Evolutionary conservation across 306 rosid species (phyloP).

Genomic region (Carpinus viminea): DNA sequence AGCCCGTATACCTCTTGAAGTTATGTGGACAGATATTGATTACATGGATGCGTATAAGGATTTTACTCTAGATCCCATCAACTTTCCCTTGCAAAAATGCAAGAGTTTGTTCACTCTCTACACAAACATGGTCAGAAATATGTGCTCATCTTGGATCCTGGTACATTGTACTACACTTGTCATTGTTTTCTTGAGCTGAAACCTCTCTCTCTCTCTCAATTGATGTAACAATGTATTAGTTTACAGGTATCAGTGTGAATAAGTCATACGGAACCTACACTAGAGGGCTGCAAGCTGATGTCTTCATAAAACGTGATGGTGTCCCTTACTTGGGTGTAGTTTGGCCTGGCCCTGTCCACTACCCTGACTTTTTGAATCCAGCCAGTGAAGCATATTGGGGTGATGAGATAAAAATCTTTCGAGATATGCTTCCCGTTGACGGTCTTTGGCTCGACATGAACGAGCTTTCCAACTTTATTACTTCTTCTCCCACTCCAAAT

Average conservation of each 20-base stretch:
- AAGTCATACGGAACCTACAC: constrained; percentile 55
- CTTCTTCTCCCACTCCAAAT: constrained; percentile 47
- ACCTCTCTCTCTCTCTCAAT: neutral
- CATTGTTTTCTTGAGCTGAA: neutral
- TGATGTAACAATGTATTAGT: neutral
- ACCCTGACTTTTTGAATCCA: constrained; percentile 80
- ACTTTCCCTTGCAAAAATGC: constrained; percentile 74
- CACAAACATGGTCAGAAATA: constrained; percentile 84
- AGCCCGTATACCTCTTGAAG: constrained; percentile 83
- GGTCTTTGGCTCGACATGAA: constrained; percentile 96
- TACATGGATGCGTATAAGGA: constrained; percentile 89
- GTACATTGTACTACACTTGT: constrained; percentile 35
- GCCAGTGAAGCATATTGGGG: constrained; percentile 51
- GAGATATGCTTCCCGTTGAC: constrained; percentile 57
- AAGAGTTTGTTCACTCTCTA: constrained; percentile 50
- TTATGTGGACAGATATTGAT: constrained; percentile 93
- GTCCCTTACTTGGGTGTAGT: constrained; percentile 69
- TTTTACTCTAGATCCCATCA: constrained; percentile 82
- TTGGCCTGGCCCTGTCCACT: constrained; percentile 90
- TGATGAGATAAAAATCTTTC: constrained; percentile 65
- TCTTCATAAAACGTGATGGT: constrained; percentile 67
- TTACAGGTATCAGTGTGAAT: constrained; percentile 68
- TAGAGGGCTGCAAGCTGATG: constrained; percentile 69
- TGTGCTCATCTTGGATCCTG: constrained; percentile 81
- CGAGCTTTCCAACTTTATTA: constrained; percentile 69